Percentiles rank a stretch among this genome's conserved stretches.
Conservation (phyloP, 2,329 filamentous ascomycete species). For the Lecanicillium sp. region DNA sequence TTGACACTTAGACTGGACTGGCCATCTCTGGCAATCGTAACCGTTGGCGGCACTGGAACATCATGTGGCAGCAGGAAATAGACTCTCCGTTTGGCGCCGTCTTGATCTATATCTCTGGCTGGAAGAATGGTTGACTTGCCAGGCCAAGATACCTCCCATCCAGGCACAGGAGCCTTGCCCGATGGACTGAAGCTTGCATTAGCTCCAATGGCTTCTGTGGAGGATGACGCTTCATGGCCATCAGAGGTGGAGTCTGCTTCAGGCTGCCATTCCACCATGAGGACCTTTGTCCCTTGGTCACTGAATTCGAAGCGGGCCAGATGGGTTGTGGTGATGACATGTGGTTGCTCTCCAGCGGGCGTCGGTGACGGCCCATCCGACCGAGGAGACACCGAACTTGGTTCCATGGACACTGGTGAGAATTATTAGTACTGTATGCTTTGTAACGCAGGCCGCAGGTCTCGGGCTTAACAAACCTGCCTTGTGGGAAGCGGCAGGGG, state of each 20-base stretch:
- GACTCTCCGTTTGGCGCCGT: conserved; percentile 45
- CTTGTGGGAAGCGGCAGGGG: no score
- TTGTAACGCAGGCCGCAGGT: neutral
- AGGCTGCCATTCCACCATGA: conserved; percentile 85
- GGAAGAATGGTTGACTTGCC: conserved; percentile 67
- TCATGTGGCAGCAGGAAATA: conserved; percentile 77
- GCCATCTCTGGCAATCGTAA: conserved; percentile 50
- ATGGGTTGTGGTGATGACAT: conserved; percentile 22
- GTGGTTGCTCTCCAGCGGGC: conserved; percentile 6
- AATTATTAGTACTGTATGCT: no score
- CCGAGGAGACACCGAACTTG: conserved; percentile 25
- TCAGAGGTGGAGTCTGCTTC: conserved; percentile 1
- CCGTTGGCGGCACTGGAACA: conserved; percentile 59
- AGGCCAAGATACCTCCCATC: conserved; percentile 77
- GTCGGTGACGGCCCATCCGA: conserved; percentile 10
- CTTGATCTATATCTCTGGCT: conserved; percentile 33
- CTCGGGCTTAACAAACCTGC: neutral
- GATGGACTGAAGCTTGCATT: no score
- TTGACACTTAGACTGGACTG: conserved; percentile 51
- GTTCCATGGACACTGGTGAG: conserved; percentile 16
- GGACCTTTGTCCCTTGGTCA: conserved; percentile 79
- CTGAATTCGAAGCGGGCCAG: conserved; percentile 76
- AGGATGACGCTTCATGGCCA: neutral
- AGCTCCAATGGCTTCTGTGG: no score
- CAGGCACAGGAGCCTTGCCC: conserved; percentile 13